Evolutionary conservation across 805 yeast genomes (phyloP).

Genomic region (Groenewaldozyma tartarivorans): DNA sequence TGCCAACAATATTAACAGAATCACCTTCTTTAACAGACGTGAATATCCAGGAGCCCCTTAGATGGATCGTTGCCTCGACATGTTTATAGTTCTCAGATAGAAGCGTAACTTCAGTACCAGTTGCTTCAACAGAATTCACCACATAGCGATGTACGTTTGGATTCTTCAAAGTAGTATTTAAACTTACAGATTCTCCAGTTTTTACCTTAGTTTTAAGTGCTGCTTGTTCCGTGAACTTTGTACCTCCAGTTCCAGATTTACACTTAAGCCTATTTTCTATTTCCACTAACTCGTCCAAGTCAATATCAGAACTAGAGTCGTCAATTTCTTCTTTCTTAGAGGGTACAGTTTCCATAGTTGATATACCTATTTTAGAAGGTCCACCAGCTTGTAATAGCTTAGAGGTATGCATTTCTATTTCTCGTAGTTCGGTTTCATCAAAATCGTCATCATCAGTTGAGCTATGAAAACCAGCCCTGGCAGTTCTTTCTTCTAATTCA

Average conservation of each 20-base stretch:
- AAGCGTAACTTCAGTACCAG: slow-evolving; percentile 2
- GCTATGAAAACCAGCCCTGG: neutral
- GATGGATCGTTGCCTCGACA: slow-evolving; percentile 6
- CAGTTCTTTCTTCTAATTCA: neutral
- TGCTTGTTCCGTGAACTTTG: neutral
- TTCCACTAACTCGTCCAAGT: slow-evolving; percentile 2
- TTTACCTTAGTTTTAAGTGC: neutral
- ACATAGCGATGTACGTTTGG: slow-evolving; percentile 14
- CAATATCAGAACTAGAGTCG: slow-evolving; percentile 2
- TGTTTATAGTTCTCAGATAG: neutral
- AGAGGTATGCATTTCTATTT: neutral
- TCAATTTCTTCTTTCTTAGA: neutral
- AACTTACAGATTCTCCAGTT: neutral
- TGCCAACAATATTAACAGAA: slow-evolving; percentile 25
- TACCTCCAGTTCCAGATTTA: neutral
- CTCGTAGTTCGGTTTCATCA: slow-evolving; percentile 7
- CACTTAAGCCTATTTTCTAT: neutral
- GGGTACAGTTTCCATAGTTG: neutral
- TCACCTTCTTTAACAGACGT: slow-evolving; percentile 21
- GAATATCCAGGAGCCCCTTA: slow-evolving; percentile 24
- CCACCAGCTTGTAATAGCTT: neutral
- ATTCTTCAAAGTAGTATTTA: slow-evolving; percentile 8
- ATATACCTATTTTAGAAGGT: neutral
- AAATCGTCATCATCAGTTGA: slow-evolving; percentile 1
- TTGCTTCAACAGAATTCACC: slow-evolving; percentile 3